A percentile compares a stretch with the other conserved stretches of the same genome.
Evolutionary conservation across 2,329 filamentous ascomycete genomes (phyloP).

Genomic region (Rhynchosporium secalis): DNA sequence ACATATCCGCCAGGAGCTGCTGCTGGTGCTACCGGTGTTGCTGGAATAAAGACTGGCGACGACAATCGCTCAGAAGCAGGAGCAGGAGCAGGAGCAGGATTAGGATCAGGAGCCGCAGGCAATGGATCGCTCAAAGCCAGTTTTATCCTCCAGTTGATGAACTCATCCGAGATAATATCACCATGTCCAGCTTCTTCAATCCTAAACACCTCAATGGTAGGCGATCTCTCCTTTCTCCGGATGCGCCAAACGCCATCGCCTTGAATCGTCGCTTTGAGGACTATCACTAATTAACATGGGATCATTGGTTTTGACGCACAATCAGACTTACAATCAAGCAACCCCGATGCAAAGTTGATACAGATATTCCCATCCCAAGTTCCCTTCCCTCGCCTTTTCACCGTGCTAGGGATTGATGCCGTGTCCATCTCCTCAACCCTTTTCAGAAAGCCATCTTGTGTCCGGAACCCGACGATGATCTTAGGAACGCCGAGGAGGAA

Average conservation of each 20-base stretch:
- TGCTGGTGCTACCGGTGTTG: background rate
- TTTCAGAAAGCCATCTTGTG: conserved; percentile 67
- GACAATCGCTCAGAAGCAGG: background rate
- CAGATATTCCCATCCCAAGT: conserved; percentile 92
- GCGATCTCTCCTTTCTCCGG: conserved; percentile 60
- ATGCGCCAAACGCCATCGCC: conserved; percentile 78
- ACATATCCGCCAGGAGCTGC: conserved; percentile 2
- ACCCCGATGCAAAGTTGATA: conserved; percentile 81
- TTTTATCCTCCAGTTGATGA: conserved; percentile 66
- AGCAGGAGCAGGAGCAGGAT: background rate
- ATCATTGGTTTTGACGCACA: background rate
- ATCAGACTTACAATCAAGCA: conserved; percentile 68
- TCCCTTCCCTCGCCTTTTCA: conserved; percentile 61
- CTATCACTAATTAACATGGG: conserved; percentile 44
- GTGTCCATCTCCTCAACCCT: conserved; percentile 79
- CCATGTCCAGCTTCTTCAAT: conserved; percentile 75
- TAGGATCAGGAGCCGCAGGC: background rate
- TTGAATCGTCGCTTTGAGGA: conserved; percentile 62
- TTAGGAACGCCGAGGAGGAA: conserved; percentile 91
- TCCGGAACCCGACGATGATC: conserved; percentile 87
- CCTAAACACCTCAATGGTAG: conserved; percentile 70
- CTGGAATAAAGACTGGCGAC: too few relatives aligned
- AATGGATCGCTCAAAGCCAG: conserved; percentile 24
- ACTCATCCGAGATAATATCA: conserved; percentile 72
- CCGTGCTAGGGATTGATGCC: conserved; percentile 71